Base-by-base conservation (phyloP, 306 rosid genomes). In the Acacia melanoxylon region DNA sequence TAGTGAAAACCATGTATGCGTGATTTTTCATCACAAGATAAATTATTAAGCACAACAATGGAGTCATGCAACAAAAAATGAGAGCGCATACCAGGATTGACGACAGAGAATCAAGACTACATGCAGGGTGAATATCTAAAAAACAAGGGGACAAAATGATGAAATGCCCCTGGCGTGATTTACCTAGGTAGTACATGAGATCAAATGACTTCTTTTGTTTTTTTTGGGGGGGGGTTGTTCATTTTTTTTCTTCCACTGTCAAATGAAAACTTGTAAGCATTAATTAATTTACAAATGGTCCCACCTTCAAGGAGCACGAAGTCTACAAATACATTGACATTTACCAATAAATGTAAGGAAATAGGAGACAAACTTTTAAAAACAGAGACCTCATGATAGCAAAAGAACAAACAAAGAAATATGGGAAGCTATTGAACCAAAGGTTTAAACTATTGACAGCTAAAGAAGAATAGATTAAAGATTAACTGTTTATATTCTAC, bases 391-490 rank as follows among this genome's bases (percentile, higher is more conserved):
- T 75, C 68, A 10, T 42, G 51, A 54, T 19, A 17, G 11, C 31
- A 58, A 75, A 54, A 37, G 54, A 16, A 15, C 24, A 56, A 2
- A 35, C n/a, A 10, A 13, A 75, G 33, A 52, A 31, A 56, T 35
- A 10, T n/a, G 33, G 25, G 40, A 75, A 75, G 68, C 22, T n/a
- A 20, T 10, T 51, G 48, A 49, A 49, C 27, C 46, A 49, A 74
- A 51, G 45, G 78, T 20, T 33, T 51, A 31, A 4, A 52, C 3
- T 49, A 65, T 74, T 31, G 78, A 52, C 78, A 74, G 66, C 78
- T 10, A 29, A 45, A 51, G 29, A 74, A 74, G 19, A 49, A 31
- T 51, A 10, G 40, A 27, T 37, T 51, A 3, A 72, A 29, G 65
- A 52, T 74, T 49, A 41, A 22, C 74, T 12, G 52, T 48, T 33